Percentiles rank a stretch among this genome's conserved stretches.
phyloP scores from a whole-genome alignment of 306 rosid genomes.

The Cicer judaicum region DNA sequence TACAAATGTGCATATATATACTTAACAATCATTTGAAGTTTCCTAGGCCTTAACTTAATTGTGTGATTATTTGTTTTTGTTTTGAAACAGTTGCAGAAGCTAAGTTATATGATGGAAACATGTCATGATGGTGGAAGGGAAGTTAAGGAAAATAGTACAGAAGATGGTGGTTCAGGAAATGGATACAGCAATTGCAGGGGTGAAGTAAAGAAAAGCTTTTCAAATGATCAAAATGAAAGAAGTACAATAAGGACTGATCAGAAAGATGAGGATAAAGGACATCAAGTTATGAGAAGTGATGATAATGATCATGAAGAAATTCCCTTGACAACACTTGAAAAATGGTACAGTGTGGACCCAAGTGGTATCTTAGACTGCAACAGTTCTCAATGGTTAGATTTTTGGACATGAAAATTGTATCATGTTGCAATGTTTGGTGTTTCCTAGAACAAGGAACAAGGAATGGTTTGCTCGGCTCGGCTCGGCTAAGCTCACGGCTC shows the following conservation, averaged over 20 bases:
- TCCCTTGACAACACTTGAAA: slow-evolving; percentile 58
- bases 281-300: slow-evolving; percentile 49
- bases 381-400: slow-evolving; percentile 67
- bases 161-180: slow-evolving; percentile 52
- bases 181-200: slow-evolving; percentile 43
- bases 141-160: slow-evolving; percentile 45
- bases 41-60: slow-evolving; percentile 3
- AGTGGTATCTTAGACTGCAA: slow-evolving; percentile 58
- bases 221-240: slow-evolving; percentile 47
- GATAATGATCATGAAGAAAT: slow-evolving; percentile 55
- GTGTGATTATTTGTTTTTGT: slow-evolving; percentile 23
- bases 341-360: slow-evolving; percentile 63
- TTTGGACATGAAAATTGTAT: slow-evolving; percentile 58
- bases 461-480: background rate
- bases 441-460: slow-evolving; percentile 42
- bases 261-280: slow-evolving; percentile 46
- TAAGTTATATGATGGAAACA: slow-evolving; percentile 53
- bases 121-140: slow-evolving; percentile 44
- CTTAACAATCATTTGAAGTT: background rate
- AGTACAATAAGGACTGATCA: slow-evolving; percentile 32
- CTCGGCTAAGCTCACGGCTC: background rate
- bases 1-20: too few species aligned
- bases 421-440: slow-evolving; percentile 44
- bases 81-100: slow-evolving; percentile 62
- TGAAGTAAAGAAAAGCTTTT: slow-evolving; percentile 46